A percentile compares a stretch with the other conserved stretches of the same genome.
Conservation (phyloP, 2,329 filamentous ascomycete genomes). For the Huntiella bhutanensis region DNA sequence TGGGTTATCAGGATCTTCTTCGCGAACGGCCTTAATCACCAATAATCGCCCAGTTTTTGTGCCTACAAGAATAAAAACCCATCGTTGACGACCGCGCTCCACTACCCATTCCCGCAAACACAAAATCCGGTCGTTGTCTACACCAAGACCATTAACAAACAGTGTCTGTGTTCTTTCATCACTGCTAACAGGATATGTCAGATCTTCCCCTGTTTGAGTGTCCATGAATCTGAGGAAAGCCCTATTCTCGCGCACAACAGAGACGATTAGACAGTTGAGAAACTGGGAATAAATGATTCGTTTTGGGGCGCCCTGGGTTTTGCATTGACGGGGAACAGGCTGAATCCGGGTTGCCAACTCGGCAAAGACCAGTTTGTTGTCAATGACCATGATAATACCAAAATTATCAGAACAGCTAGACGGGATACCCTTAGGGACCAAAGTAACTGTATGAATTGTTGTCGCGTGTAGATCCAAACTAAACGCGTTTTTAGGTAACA, state of each 20-base stretch:
- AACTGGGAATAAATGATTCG: slow-evolving; percentile 35
- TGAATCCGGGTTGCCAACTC: slow-evolving; percentile 28
- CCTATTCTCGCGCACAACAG: slow-evolving; percentile 23
- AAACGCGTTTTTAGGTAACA: slow-evolving; percentile 33
- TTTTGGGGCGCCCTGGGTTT: slow-evolving; percentile 27
- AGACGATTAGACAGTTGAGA: slow-evolving; percentile 35
- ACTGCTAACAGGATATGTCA: slow-evolving; percentile 28
- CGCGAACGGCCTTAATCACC: slow-evolving; percentile 26
- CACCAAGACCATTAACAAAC: slow-evolving; percentile 37
- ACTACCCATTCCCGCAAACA: slow-evolving; percentile 46
- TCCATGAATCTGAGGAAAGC: slow-evolving; percentile 38
- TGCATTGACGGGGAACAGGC: slow-evolving; percentile 30
- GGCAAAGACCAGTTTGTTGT: slow-evolving; percentile 31
- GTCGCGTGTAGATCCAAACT: slow-evolving; percentile 15
- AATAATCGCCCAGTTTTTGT: slow-evolving; percentile 35
- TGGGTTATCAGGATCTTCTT: slow-evolving; percentile 3
- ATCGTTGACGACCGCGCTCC: slow-evolving; percentile 34
- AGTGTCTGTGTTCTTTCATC: slow-evolving; percentile 21
- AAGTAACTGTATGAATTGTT: slow-evolving; percentile 3
- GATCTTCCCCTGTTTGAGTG: slow-evolving; percentile 30
- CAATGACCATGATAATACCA: slow-evolving; percentile 26
- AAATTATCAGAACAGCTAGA: background rate
- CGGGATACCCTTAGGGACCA: slow-evolving; percentile 2
- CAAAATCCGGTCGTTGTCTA: slow-evolving; percentile 37
- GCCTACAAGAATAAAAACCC: slow-evolving; percentile 43